phyloP scores from a whole-genome alignment of 306 rosid genomes.

The Acacia crassicarpa region DNA sequence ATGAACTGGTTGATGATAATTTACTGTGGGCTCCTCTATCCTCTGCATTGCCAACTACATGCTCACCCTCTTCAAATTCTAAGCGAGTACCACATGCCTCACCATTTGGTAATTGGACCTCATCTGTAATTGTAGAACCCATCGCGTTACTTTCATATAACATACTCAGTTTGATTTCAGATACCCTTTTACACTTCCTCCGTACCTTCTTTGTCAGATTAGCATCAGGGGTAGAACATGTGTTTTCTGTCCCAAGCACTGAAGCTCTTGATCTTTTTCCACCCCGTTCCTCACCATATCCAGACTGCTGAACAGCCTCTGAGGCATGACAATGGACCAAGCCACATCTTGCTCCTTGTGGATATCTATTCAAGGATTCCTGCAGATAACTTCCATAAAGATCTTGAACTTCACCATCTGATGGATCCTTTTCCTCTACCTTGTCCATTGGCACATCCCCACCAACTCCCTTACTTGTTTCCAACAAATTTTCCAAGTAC shows the following conservation, averaged over 20 bases:
- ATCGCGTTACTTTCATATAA: constrained; percentile 41
- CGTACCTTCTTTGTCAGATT: constrained; percentile 61
- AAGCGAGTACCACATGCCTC: constrained; percentile 39
- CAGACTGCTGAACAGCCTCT: constrained; percentile 34
- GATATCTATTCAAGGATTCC: constrained; percentile 28
- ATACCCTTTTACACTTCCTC: constrained; percentile 80
- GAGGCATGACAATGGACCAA: constrained; percentile 45
- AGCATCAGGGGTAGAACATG: constrained; percentile 46
- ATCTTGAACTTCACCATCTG: constrained; percentile 30
- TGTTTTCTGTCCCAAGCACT: constrained; percentile 37
- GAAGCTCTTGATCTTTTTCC: constrained; percentile 42
- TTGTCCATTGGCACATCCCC: constrained; percentile 32
- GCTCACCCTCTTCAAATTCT: constrained; percentile 46
- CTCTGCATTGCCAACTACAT: constrained; percentile 39
- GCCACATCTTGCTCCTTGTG: constrained; percentile 34
- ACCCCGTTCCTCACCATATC: constrained; percentile 40
- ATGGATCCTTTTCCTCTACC: constrained; percentile 40
- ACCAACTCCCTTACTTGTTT: constrained; percentile 33
- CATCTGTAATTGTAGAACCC: constrained; percentile 45
- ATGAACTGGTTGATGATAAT: constrained; percentile 41
- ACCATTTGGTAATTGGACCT: constrained; percentile 36
- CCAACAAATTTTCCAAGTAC: constrained; percentile 35
- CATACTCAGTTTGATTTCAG: constrained; percentile 67
- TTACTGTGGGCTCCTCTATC: constrained; percentile 40
- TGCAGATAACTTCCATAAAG: constrained; percentile 31